phyloP scores from a whole-genome alignment of 192 early-diverging fungal species.

The Backusella macrospora region DNA sequence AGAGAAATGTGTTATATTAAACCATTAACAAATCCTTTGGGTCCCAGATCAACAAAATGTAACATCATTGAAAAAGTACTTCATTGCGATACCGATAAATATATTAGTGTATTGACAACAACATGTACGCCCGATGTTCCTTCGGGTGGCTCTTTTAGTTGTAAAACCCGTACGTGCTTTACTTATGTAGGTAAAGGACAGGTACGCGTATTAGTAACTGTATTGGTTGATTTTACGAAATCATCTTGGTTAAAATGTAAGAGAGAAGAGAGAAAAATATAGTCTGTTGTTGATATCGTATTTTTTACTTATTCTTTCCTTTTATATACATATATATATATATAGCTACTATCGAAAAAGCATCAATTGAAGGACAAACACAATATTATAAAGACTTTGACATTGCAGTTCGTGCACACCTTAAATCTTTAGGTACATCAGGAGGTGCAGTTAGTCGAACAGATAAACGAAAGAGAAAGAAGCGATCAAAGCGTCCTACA shows the following conservation, averaged over 20 bases:
- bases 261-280: too few relatives aligned
- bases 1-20: constrained; percentile 40
- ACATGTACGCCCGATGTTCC: constrained; percentile 63
- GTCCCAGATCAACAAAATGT: constrained; percentile 53
- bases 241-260: constrained; percentile 56
- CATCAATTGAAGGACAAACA: constrained; percentile 49
- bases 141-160: constrained; percentile 53
- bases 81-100: constrained; percentile 50
- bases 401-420: constrained; percentile 41
- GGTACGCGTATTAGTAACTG: constrained; percentile 47
- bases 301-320: neutral
- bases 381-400: constrained; percentile 48
- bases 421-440: constrained; percentile 26
- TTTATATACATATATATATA: neutral
- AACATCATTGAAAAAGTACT: constrained; percentile 51
- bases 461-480: neutral
- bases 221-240: constrained; percentile 53
- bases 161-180: constrained; percentile 55
- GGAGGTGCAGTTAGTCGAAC: neutral
- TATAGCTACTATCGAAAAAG: constrained; percentile 54
- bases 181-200: constrained; percentile 49
- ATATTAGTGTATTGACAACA: constrained; percentile 50
- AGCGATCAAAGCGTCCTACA: neutral
- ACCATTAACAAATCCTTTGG: constrained; percentile 36
- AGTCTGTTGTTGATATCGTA: too few relatives aligned